Base-by-base conservation (phyloP, 208 protist genomes). In the Angomonas deanei region DNA sequence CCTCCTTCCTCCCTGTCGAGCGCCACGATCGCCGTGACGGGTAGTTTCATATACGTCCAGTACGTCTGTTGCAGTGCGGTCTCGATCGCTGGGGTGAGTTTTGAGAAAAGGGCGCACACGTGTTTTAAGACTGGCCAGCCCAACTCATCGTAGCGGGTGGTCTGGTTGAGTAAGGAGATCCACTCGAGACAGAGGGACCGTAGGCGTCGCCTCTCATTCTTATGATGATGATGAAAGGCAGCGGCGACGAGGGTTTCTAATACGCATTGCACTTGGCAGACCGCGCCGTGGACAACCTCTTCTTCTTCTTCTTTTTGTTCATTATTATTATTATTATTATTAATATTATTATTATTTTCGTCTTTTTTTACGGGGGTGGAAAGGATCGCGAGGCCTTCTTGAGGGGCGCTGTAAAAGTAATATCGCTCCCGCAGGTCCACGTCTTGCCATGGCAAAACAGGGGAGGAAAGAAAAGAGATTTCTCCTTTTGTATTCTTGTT, bases 71-170 rank as follows among this genome's bases (percentile, higher is more conserved):
- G 76, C 26, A 83, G 91, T 38, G 88, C 82, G 0, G 66, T 72
- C 36, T 78, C 53, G 48, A 89, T 84, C 67, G 5, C 5, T 17
- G 26, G 17, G 2, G 30, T 39, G 3, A 24, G 28, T n/a, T 24
- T 13, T 23, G 91, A 74, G 19, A 92, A 52, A 0, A 77, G 62
- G 30, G 62, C 47, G 61, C 82, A 90, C 34, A 95, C 68, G 6
- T 69, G 69, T 3, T 68, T 49, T 23, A 92, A 68, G 15, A 70
- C 65, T 27, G 75, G 52, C 50, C 89, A 95, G 0, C 79, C 84
- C 23, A 95, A 59, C 53, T 91, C 86, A 57, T 95, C 89, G 27
- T 58, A 84, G 38, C 80, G 77, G 15, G 82, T 92, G 32, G 75
- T 88, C 39, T 26, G 53, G 58, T 89, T 92, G 62, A 92, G 75